Evolutionary conservation across 202 grass and related monocot genomes (phyloP), one percentile per base, ranked within the genome.

Genomic region (Saccharum hybrid): DNA sequence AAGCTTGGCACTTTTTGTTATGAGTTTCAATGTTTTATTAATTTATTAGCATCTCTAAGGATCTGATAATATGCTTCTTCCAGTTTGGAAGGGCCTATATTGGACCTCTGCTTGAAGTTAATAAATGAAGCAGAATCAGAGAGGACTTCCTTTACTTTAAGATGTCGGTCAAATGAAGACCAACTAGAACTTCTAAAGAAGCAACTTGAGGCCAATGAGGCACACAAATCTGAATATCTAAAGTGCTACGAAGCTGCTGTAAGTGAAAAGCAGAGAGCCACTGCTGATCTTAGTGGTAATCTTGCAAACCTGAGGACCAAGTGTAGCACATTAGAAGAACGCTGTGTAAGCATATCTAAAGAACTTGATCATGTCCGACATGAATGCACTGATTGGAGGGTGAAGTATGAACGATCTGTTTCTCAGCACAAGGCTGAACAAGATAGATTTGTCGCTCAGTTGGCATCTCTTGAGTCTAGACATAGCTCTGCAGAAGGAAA

Each of bases 41-140:
- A 33, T 79, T 49, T 70, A 19, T 75, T 37, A 34, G 40, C 63
- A 52, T 42, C 26, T 79, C 15, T 30, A 51, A 69, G 26, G 54
- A 59, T 65, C 28, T 84, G 23, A 78, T 81, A 60, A 52, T 37
- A 75, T 82, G 12, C 63, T 71, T 69, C 61, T 84, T 87, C 10
- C 41, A 96, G 93, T 89, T 87, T 93, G 84, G 93, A 93, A 79
- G 93, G 93, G 49, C 86, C 90, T 65, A 89, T 96, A 51, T 54
- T 89, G 80, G 93, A 93, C 14, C 84, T 93, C 52, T 93, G 90
- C 68, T 71, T 86, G 83, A 96, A 89, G 65, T 88, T 89, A 71
- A 82, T 96, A 76, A 88, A 88, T 84, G 90, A 89, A 87, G 83
- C 86, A 73, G 90, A 96, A 85, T 87, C 93, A 81, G 84, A 91